Conservation (phyloP, 2,329 filamentous ascomycete genomes). For the Pleoardoris graminearum region DNA sequence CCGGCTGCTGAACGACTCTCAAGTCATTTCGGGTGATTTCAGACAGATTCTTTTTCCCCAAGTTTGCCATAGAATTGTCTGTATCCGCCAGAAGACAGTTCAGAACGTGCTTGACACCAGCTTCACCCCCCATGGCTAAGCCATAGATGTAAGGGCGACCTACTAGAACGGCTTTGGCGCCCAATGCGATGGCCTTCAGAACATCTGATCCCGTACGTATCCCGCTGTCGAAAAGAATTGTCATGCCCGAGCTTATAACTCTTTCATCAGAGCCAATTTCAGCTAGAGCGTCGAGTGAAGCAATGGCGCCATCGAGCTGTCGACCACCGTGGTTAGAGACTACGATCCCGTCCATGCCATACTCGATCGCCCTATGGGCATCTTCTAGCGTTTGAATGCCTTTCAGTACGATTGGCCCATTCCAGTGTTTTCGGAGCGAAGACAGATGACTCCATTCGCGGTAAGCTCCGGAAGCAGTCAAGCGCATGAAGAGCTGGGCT, state of each 20-base stretch:
- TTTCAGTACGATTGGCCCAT: slow-evolving; percentile 46
- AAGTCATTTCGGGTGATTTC: slow-evolving; percentile 36
- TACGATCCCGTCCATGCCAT: slow-evolving; percentile 44
- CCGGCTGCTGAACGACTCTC: slow-evolving; percentile 27
- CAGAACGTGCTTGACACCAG: slow-evolving; percentile 44
- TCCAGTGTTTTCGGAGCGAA: slow-evolving; percentile 40
- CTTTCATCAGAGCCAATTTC: slow-evolving; percentile 41
- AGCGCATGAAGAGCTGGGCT: slow-evolving; percentile 40
- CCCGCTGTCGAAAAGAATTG: slow-evolving; percentile 43
- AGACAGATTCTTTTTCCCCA: slow-evolving; percentile 34
- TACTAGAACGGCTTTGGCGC: slow-evolving; percentile 42
- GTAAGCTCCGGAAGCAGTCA: slow-evolving; percentile 42
- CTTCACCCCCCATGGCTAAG: slow-evolving; percentile 43
- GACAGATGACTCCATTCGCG: slow-evolving; percentile 41
- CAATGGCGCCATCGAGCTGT: slow-evolving; percentile 43
- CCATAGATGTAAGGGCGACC: slow-evolving; percentile 45
- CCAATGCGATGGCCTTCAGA: slow-evolving; percentile 43
- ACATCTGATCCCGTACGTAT: slow-evolving; percentile 43
- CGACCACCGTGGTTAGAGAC: slow-evolving; percentile 46
- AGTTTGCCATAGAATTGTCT: slow-evolving; percentile 39
- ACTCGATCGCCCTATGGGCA: slow-evolving; percentile 38
- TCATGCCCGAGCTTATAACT: slow-evolving; percentile 35
- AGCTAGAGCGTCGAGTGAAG: slow-evolving; percentile 40
- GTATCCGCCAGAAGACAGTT: slow-evolving; percentile 39
- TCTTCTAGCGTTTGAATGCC: slow-evolving; percentile 46